Evolutionary conservation across 345 rosid species (phyloP), one percentile per base, ranked within the genome.

Genomic region (Pugionium cornutum): DNA sequence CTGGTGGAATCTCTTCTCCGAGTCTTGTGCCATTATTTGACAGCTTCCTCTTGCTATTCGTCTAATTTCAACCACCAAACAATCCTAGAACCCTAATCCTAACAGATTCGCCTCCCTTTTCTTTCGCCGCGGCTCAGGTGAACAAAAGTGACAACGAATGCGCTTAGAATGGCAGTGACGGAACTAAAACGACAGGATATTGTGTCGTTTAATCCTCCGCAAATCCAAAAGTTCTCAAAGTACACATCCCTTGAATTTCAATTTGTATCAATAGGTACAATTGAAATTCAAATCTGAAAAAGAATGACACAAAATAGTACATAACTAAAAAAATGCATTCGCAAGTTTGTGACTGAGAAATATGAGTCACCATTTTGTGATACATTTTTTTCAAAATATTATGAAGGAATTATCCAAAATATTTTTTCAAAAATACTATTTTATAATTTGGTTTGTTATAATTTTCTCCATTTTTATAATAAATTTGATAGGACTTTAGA

Each of bases 1-100:
- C 10, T 91, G 84, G 66, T 84, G 86, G 47, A 92, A 87, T 67
- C 84, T 80, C 86, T 86, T 87, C 87, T 89, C 94, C 4, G 89
- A 76, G 62, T 89, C 91, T 52, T 77, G 79, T 29, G 83, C 82
- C 95, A 89, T 92, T 7, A 32, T 45, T 63, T 54, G 6, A 41
- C 36, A 66, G 18, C 34, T 58, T 50, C 47, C 1, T 62, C 56
- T 42, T 32, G 29, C 30, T 44, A 11, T 3, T 50, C 44, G 11
- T 9, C 29, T 41, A 6, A 1, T 32, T 29, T 42, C 32, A 2
- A 55, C 27, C 40, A 18, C 48, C 7, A 26, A 2, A n/a, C 8
- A 50, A 32, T 58, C 54, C 10, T 42, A 6, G 7, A 72, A 59
- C 62, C 72, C 72, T 73, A 66, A 66, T 53, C 56, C 65, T 36